Evolutionary conservation across 1,139 yeast genomes (phyloP).

Genomic region (Blastobotrys indianensis): DNA sequence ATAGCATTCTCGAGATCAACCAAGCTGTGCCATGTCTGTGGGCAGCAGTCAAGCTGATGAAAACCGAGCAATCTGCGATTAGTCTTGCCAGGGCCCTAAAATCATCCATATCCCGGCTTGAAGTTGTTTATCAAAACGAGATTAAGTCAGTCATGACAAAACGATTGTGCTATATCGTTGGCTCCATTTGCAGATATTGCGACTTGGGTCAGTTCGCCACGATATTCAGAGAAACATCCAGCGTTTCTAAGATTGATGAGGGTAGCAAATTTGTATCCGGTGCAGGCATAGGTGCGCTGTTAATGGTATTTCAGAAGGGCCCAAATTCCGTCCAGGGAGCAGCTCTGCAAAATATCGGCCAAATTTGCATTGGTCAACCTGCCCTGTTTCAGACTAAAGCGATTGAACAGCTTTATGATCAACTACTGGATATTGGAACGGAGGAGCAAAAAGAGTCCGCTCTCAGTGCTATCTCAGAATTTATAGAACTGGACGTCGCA

Average conservation of each 20-base stretch:
- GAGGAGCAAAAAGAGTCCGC: slow-evolving; percentile 44
- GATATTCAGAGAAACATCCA: slow-evolving; percentile 2
- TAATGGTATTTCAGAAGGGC: background rate
- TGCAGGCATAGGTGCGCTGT: slow-evolving; percentile 2
- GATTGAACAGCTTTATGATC: slow-evolving; percentile 42
- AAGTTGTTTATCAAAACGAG: background rate
- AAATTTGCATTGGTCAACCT: slow-evolving; percentile 15
- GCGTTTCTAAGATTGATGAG: background rate
- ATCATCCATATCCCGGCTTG: slow-evolving; percentile 7
- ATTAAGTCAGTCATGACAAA: slow-evolving; percentile 5
- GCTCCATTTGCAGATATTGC: slow-evolving; percentile 11
- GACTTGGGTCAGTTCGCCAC: slow-evolving; percentile 5
- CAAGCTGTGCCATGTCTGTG: slow-evolving; percentile 15
- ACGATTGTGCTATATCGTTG: slow-evolving; percentile 9
- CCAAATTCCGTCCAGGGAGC: slow-evolving; percentile 4
- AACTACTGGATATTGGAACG: slow-evolving; percentile 35
- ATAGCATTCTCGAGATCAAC: slow-evolving; percentile 10
- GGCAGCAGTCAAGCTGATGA: slow-evolving; percentile 10
- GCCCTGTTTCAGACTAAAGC: slow-evolving; percentile 6
- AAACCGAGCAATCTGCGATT: background rate
- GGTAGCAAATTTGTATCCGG: background rate
- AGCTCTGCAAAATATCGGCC: slow-evolving; percentile 12
- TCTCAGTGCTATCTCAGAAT: slow-evolving; percentile 49
- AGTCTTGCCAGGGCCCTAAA: slow-evolving; percentile 3
- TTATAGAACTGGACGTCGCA: slow-evolving; percentile 40